A percentile compares a stretch with the other conserved stretches of the same genome.
Evolutionary conservation across 257 asterid species (phyloP).

Genomic region (Solanum etuberosum): DNA sequence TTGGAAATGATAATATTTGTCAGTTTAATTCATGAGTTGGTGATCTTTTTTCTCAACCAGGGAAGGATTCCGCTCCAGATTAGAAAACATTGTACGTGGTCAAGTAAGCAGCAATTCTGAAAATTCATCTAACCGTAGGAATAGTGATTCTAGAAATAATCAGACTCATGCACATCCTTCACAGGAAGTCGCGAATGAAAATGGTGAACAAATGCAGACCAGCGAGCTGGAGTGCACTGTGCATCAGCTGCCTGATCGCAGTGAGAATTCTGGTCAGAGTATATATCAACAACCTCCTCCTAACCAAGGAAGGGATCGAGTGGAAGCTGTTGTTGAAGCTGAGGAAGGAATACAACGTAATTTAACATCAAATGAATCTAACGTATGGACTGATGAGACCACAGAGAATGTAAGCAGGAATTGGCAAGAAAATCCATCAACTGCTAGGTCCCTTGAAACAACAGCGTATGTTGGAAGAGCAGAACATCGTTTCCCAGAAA

Average conservation of each 20-base stretch:
- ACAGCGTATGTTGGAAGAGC: slow-evolving; percentile 27
- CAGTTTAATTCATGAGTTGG: slow-evolving; percentile 3
- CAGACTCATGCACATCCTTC: slow-evolving; percentile 31
- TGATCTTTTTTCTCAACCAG: slow-evolving; percentile 29
- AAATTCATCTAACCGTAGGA: slow-evolving; percentile 25
- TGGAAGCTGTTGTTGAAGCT: slow-evolving; percentile 31
- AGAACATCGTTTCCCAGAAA: slow-evolving; percentile 26
- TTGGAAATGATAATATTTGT: background rate
- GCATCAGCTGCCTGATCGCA: slow-evolving; percentile 29
- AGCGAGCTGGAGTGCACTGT: slow-evolving; percentile 21
- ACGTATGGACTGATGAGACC: slow-evolving; percentile 26
- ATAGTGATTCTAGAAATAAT: slow-evolving; percentile 33
- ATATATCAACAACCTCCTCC: slow-evolving; percentile 18
- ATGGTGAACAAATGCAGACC: slow-evolving; percentile 20
- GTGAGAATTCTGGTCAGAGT: slow-evolving; percentile 30
- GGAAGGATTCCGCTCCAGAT: slow-evolving; percentile 83
- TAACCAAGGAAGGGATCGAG: slow-evolving; percentile 35
- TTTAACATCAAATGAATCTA: slow-evolving; percentile 19
- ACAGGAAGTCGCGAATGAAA: slow-evolving; percentile 44
- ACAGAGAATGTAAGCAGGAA: slow-evolving; percentile 23
- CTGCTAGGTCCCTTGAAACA: slow-evolving; percentile 41
- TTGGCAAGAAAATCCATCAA: slow-evolving; percentile 34
- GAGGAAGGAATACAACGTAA: slow-evolving; percentile 31
- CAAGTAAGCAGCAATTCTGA: slow-evolving; percentile 66
- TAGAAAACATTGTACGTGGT: slow-evolving; percentile 63